These are phyloP conservation scores for Psilocybe cyanescens DNA, from an alignment of 768 basidiomycete species.

Conservation along the genomic window DNA sequence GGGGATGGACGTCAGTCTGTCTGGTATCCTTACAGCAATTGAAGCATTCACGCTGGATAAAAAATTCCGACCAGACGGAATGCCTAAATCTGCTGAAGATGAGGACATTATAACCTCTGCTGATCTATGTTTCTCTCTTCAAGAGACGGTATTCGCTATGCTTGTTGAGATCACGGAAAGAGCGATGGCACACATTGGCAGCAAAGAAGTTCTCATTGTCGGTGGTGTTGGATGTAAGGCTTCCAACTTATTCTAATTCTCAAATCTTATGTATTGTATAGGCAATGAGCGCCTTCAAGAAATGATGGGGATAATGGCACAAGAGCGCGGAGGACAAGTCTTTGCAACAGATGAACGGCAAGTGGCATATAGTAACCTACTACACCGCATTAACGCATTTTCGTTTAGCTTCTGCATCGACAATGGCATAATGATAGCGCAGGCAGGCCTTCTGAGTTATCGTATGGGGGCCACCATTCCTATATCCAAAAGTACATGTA, in stretches of 20 bases:
- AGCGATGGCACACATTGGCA: slow-evolving; percentile 98
- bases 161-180: slow-evolving; percentile 98
- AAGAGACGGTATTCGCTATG: slow-evolving; percentile 98
- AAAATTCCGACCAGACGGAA: slow-evolving; percentile 64
- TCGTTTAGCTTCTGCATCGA: slow-evolving; percentile 90
- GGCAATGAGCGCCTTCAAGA: slow-evolving; percentile 93
- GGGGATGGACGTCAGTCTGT: slow-evolving; percentile 97
- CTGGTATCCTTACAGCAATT: slow-evolving; percentile 88
- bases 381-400: slow-evolving; percentile 1
- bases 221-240: slow-evolving; percentile 98
- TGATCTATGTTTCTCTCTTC: slow-evolving; percentile 96
- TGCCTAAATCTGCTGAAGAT: slow-evolving; percentile 41
- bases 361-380: slow-evolving; percentile 17
- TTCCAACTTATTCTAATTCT: not conserved
- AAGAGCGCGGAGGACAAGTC: slow-evolving; percentile 84
- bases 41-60: slow-evolving; percentile 90
- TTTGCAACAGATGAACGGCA: slow-evolving; percentile 97
- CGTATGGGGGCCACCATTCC: slow-evolving; percentile 89
- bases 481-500: slow-evolving; percentile 82
- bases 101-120: slow-evolving; percentile 86
- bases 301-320: slow-evolving; percentile 99
- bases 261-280: slow-evolving; percentile 31
- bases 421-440: slow-evolving; percentile 99
- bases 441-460: slow-evolving; percentile 90
- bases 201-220: slow-evolving; percentile 94